Conservation (phyloP, 805 yeast species). For the Candida mattraensis region DNA sequence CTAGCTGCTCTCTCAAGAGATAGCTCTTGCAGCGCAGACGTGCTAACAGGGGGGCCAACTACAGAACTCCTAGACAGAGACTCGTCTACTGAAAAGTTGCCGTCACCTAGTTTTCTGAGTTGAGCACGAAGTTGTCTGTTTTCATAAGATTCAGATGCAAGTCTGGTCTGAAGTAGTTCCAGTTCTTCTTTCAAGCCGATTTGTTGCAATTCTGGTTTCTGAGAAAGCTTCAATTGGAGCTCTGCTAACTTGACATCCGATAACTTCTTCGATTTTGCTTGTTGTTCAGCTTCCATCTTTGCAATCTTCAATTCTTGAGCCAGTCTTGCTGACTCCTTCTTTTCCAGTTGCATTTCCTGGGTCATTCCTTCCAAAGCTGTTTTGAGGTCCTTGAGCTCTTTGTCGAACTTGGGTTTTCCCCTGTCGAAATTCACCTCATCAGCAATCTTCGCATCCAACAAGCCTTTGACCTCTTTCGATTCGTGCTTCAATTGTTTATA, state of each 20-base stretch:
- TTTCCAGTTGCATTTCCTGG: constrained; percentile 31
- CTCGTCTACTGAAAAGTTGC: not conserved
- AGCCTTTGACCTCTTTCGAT: constrained; percentile 40
- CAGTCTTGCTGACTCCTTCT: constrained; percentile 25
- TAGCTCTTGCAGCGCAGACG: constrained; percentile 17
- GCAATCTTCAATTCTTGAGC: constrained; percentile 28
- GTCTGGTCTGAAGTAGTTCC: constrained; percentile 57
- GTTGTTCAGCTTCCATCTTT: constrained; percentile 35
- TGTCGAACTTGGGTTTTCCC: constrained; percentile 45
- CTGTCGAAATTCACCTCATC: constrained; percentile 44
- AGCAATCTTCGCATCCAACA: constrained; percentile 42
- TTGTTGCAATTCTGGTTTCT: constrained; percentile 21
- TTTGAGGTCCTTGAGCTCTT: constrained; percentile 39
- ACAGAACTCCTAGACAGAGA: constrained; percentile 3
- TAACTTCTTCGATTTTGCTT: constrained; percentile 31
- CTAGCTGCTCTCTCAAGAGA: constrained; percentile 31
- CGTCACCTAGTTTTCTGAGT: constrained; percentile 35
- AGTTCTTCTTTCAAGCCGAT: constrained; percentile 51
- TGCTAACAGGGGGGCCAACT: constrained; percentile 2
- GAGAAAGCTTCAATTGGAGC: constrained; percentile 30
- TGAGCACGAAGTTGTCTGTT: constrained; percentile 48
- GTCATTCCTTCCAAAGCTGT: constrained; percentile 27
- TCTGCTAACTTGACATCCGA: constrained; percentile 35
- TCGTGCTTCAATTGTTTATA: constrained; percentile 46
- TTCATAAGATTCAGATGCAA: constrained; percentile 65